Evolutionary conservation across 2,329 filamentous ascomycete species (phyloP).

Genomic region (Pseudofabraea citricarpa): DNA sequence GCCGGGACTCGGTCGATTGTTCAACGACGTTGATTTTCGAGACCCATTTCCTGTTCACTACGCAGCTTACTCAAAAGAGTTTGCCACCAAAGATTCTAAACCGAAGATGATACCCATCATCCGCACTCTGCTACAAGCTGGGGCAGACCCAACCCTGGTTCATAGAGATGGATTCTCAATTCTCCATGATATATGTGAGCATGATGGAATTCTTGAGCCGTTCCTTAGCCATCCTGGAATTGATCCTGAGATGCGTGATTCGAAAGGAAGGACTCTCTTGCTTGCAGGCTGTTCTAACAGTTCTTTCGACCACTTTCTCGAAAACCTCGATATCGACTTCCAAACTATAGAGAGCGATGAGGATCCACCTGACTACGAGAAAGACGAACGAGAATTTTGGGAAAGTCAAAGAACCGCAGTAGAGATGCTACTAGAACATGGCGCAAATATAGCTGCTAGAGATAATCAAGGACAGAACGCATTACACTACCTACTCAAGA

Average conservation of each 20-base stretch:
- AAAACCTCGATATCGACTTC: neutral
- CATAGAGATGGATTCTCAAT: neutral
- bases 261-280: slow-evolving; percentile 4
- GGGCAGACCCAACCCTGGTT: neutral
- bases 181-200: slow-evolving; percentile 1
- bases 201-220: slow-evolving; percentile 3
- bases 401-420: no score
- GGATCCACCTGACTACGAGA: neutral
- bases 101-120: neutral
- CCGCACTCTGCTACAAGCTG: neutral
- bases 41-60: neutral
- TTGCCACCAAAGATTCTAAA: neutral
- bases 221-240: slow-evolving; percentile 2
- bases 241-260: slow-evolving; percentile 4
- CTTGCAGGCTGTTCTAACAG: slow-evolving; percentile 4
- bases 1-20: neutral
- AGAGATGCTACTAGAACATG: slow-evolving; percentile 9
- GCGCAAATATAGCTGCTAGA: slow-evolving; percentile 9
- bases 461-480: slow-evolving; percentile 14
- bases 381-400: neutral
- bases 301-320: slow-evolving; percentile 33
- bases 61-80: neutral
- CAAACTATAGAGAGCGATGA: neutral
- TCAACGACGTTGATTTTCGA: neutral
- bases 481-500: slow-evolving; percentile 15